Evolutionary conservation across 2,329 filamentous ascomycete species (phyloP), one percentile per base, ranked within the genome.

Genomic region (Fusarium drepaniforme): DNA sequence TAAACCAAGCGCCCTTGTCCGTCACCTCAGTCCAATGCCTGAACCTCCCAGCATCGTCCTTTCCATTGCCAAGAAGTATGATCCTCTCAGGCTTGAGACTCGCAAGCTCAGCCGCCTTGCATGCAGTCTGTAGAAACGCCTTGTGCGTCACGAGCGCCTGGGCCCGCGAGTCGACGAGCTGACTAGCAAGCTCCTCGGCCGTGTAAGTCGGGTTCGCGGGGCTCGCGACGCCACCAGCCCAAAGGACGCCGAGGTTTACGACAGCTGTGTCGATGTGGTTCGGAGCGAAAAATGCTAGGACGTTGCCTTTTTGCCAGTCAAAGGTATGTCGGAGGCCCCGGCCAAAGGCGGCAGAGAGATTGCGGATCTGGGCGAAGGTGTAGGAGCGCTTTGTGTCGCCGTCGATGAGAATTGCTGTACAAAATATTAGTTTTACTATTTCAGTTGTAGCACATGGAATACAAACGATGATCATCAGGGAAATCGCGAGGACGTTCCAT

Each of bases 151-250:
- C 89, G 9, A 98, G 82, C 1, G 89, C 94, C 79, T 91, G 94
- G 37, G 94, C 94, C 1, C 90, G 89, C 0, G 93, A 93, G 82
- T 97, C 94, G 78, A 91, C 91, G 71, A 98, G 88, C 84, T 98
- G 96, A 79, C 94, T 95, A 6, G 93, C 91, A 38, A 98, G 88
- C 83, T 98, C 96, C 12, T 94, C 91, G 15, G 90, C 90, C 0
- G 94, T 97, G 84, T 98, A 98, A 5, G 92, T 91, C 23, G 96
- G 95, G 80, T 98, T 98, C 4, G 94, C 95, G 0, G 96, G 95
- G n/a, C 93, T 95, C 13, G 94, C 85, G 62, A 94, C 86, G 35
- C 94, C 95, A 56, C 95, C 96, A 1, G 94, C 93, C 93, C 94
- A 98, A 75, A 93, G 90, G 12, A 91, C 88, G 33, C 95, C 96